Percentiles rank a stretch among this genome's conserved stretches.
Conservation (phyloP, 306 rosid species). For the Clitoria ternatea region DNA sequence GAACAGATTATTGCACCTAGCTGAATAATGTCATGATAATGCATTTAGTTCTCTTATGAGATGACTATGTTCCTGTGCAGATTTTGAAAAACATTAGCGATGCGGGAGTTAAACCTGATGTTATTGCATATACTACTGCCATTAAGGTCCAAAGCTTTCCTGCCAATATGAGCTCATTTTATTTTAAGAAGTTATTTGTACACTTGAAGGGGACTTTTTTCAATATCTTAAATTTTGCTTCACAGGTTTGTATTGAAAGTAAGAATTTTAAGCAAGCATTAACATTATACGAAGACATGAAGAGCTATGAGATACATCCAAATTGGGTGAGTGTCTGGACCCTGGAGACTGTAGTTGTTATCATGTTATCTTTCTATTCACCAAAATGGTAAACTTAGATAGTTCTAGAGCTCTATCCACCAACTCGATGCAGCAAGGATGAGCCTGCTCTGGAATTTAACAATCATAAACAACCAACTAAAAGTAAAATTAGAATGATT, state of each 20-base stretch:
- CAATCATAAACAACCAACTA: conserved; percentile 3
- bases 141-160: conserved; percentile 62
- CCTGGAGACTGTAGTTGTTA: conserved; percentile 9
- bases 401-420: conserved; percentile 4
- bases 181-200: conserved; percentile 7
- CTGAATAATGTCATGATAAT: conserved; percentile 3
- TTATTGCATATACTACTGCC: conserved; percentile 78
- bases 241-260: conserved; percentile 75
- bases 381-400: conserved; percentile 18
- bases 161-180: conserved; percentile 20
- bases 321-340: conserved; percentile 58
- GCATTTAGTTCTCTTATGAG: conserved; percentile 31
- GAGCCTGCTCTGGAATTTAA: conserved; percentile 13
- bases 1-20: not conserved
- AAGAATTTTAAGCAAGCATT: conserved; percentile 59
- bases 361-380: conserved; percentile 18
- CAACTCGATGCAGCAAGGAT: conserved; percentile 12
- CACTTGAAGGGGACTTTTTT: not conserved
- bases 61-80: conserved; percentile 46
- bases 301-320: conserved; percentile 61
- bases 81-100: conserved; percentile 66
- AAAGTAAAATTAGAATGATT: conserved; percentile 7
- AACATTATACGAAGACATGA: conserved; percentile 74
- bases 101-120: conserved; percentile 80
- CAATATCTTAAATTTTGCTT: conserved; percentile 31